Conservation (phyloP, 208 protist species). For the Trypanosomatidae sp. region DNA sequence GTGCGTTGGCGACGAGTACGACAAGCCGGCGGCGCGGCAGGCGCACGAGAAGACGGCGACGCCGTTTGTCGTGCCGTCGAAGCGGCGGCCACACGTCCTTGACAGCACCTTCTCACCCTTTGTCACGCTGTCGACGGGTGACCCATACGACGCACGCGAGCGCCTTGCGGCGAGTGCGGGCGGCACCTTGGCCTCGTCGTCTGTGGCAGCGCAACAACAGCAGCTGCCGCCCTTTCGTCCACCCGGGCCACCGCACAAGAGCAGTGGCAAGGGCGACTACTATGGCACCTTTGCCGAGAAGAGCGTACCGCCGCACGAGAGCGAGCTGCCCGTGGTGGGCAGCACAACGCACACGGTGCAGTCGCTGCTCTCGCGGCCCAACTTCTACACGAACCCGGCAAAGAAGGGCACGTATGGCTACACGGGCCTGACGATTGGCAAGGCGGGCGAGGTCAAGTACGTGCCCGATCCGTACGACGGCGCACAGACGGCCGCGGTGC, state of each 20-base stretch:
- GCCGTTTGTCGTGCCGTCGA: conserved; percentile 58
- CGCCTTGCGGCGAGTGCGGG: too few relatives aligned
- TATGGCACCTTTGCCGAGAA: conserved; percentile 83
- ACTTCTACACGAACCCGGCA: conserved; percentile 67
- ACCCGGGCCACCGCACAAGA: conserved; percentile 44
- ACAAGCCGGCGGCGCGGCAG: conserved; percentile 26
- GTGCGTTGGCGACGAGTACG: conserved; percentile 83
- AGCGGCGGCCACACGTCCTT: conserved; percentile 54
- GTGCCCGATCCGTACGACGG: conserved; percentile 59
- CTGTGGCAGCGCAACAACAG: too few relatives aligned
- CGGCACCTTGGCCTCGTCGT: neutral
- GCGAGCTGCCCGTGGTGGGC: conserved; percentile 28
- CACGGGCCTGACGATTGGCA: conserved; percentile 63
- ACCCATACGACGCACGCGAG: conserved; percentile 54
- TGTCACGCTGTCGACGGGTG: conserved; percentile 53
- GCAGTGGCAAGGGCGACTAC: conserved; percentile 73
- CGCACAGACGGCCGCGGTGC: conserved; percentile 10
- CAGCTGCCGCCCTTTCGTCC: conserved; percentile 43
- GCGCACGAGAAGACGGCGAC: conserved; percentile 7
- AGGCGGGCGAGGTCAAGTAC: conserved; percentile 71
- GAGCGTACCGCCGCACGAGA: conserved; percentile 56
- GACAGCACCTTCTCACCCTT: conserved; percentile 62
- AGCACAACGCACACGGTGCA: conserved; percentile 5
- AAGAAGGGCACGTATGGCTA: conserved; percentile 88
- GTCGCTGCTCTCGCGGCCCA: conserved; percentile 18